Base-by-base conservation (phyloP, 192 early-diverging fungal species). In the Gorgonomyces haynaldii region DNA sequence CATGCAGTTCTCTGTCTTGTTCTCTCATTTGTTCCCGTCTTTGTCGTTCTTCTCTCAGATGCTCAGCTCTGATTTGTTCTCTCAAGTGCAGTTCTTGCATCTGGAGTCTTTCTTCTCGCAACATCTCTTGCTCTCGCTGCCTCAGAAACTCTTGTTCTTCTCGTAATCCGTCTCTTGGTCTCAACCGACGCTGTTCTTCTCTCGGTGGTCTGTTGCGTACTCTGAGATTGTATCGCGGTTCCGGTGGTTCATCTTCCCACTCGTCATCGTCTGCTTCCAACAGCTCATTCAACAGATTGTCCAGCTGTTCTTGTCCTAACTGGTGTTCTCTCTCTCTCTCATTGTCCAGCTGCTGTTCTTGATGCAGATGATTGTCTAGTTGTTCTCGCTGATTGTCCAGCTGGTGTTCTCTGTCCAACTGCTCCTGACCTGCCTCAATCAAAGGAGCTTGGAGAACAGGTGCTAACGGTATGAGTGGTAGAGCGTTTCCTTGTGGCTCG, bases 41-140 rank as follows among this genome's bases (percentile, higher is more conserved):
- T 62, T 36, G n/a, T 12, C 64, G 6, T 56, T 29, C n/a, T 57
- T 45, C 7, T 72, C 70, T n/a, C n/a, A n/a, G n/a, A n/a, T n/a
- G n/a, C n/a, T n/a, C n/a, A n/a, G n/a, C n/a, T n/a, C n/a, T n/a
- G n/a, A n/a, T n/a, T n/a, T n/a, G n/a, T n/a, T n/a, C n/a, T n/a
- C n/a, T n/a, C n/a, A n/a, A n/a, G n/a, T n/a, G n/a, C n/a, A n/a
- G n/a, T 4, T 49, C 42, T 4, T 75, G 60, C 32, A 17, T 47
- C 41, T 24, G 24, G 27, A 41, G 0, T 42, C 3, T 12, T 12
- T 12, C 43, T 2, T 2, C 38, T 26, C 17, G 12, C 17, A 29
- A 46, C 44, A 29, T 48, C 44, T 32, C 32, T 17, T 39, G 37
- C 21, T 26, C 36, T 15, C 15, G 28, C 53, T 56, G 29, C n/a